Evolutionary conservation across 2,329 filamentous ascomycete species (phyloP).

Genomic region (Golovinomyces cichoracearum): DNA sequence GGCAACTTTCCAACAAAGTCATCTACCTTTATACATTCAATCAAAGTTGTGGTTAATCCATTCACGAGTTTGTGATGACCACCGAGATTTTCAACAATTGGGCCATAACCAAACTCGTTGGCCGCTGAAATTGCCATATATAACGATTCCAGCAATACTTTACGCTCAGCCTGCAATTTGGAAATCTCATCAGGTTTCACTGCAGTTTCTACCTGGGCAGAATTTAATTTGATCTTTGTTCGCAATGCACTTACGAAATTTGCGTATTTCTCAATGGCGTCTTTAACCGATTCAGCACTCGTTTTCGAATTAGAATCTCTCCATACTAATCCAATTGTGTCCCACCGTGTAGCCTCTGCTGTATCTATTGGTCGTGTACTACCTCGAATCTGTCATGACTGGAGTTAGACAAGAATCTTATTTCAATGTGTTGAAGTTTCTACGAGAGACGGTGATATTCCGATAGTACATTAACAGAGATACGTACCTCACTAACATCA

Average conservation of each 20-base stretch:
- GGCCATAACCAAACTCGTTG: slow-evolving; percentile 26
- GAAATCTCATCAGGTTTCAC: slow-evolving; percentile 12
- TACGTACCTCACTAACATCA: slow-evolving; percentile 13
- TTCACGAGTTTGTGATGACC: slow-evolving; percentile 30
- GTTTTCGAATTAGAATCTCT: slow-evolving; percentile 16
- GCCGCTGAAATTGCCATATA: slow-evolving; percentile 27
- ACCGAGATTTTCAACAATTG: slow-evolving; percentile 31
- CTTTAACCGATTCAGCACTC: slow-evolving; percentile 10
- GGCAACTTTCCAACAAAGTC: slow-evolving; percentile 28
- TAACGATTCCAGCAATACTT: slow-evolving; percentile 23
- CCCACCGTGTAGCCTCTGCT: slow-evolving; percentile 26
- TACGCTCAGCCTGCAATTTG: slow-evolving; percentile 19
- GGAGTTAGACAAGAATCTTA: not conserved
- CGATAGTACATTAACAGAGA: not conserved
- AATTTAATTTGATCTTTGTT: slow-evolving; percentile 11
- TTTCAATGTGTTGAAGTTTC: not conserved
- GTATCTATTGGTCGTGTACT: slow-evolving; percentile 18
- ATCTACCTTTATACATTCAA: slow-evolving; percentile 25
- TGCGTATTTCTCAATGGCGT: slow-evolving; percentile 13
- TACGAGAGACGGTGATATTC: not conserved
- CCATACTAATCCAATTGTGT: slow-evolving; percentile 26
- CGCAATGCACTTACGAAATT: slow-evolving; percentile 13
- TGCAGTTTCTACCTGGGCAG: slow-evolving; percentile 10
- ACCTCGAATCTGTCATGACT: slow-evolving; percentile 10
- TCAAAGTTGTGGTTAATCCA: slow-evolving; percentile 27